Evolutionary conservation across 257 asterid species (phyloP).

Genomic region (Rhazya stricta): DNA sequence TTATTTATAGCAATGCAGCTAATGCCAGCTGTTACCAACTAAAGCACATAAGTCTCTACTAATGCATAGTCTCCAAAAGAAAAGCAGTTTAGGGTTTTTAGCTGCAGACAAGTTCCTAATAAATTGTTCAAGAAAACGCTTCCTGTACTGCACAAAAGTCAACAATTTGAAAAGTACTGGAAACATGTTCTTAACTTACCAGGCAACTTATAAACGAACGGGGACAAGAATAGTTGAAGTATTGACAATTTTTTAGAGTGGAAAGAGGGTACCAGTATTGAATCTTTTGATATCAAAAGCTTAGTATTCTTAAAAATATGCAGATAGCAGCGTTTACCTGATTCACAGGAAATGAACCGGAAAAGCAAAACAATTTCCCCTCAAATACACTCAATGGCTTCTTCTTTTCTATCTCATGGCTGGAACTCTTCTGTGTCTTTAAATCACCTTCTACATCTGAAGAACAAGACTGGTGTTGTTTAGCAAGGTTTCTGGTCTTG

Average conservation of each 20-base stretch:
- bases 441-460: slow-evolving; percentile 37
- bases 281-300: not conserved
- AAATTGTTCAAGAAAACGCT: not conserved
- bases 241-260: not conserved
- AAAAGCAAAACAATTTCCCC: slow-evolving; percentile 67
- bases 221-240: not conserved
- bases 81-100: too few relatives aligned
- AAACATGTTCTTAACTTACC: not conserved
- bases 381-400: slow-evolving; percentile 51
- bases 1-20: not conserved
- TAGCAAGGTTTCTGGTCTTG: slow-evolving; percentile 18
- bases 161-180: not conserved
- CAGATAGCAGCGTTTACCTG: slow-evolving; percentile 47
- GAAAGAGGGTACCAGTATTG: not conserved
- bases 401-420: slow-evolving; percentile 31
- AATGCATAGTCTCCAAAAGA: not conserved
- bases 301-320: not conserved
- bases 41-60: not conserved
- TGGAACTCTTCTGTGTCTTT: slow-evolving; percentile 35
- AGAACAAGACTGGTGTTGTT: slow-evolving; percentile 26
- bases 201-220: not conserved
- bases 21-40: not conserved
- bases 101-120: not conserved
- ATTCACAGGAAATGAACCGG: slow-evolving; percentile 71
- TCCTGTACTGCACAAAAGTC: not conserved